These are phyloP conservation scores for Quercus robur DNA, from an alignment of 306 rosid species.

Conservation along the genomic window DNA sequence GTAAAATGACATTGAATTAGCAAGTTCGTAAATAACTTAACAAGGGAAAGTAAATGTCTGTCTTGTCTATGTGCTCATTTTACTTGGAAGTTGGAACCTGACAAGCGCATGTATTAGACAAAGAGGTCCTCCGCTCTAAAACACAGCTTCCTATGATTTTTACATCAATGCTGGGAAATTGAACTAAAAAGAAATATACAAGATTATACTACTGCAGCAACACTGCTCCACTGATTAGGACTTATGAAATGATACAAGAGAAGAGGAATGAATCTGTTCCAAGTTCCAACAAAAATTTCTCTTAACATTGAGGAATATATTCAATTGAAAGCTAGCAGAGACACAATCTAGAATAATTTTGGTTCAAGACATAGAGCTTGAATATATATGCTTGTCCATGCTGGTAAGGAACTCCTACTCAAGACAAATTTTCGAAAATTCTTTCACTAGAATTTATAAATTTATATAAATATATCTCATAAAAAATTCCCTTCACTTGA, in stretches of 20 bases:
- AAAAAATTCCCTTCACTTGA: conserved; percentile 13
- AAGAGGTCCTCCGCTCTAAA: neutral
- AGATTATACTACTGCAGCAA: neutral
- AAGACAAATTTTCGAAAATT: neutral
- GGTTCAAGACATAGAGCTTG: neutral
- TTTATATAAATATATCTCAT: neutral
- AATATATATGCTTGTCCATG: neutral
- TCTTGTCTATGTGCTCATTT: neutral
- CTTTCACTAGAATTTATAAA: conserved; percentile 17
- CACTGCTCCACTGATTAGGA: neutral
- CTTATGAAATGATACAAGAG: neutral
- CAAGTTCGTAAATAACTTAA: neutral
- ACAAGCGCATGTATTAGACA: neutral
- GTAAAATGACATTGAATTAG: neutral
- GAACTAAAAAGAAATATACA: too few relatives aligned
- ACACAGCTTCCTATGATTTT: neutral
- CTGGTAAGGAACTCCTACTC: neutral
- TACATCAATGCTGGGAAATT: neutral
- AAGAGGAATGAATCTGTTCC: neutral
- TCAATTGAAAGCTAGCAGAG: neutral
- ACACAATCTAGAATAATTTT: too few relatives aligned
- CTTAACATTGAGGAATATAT: neutral
- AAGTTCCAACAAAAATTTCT: neutral
- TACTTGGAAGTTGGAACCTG: neutral
- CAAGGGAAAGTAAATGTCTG: neutral